phyloP scores from a whole-genome alignment of 2,329 filamentous ascomycete species.

The Aspergillus phoenicis region DNA sequence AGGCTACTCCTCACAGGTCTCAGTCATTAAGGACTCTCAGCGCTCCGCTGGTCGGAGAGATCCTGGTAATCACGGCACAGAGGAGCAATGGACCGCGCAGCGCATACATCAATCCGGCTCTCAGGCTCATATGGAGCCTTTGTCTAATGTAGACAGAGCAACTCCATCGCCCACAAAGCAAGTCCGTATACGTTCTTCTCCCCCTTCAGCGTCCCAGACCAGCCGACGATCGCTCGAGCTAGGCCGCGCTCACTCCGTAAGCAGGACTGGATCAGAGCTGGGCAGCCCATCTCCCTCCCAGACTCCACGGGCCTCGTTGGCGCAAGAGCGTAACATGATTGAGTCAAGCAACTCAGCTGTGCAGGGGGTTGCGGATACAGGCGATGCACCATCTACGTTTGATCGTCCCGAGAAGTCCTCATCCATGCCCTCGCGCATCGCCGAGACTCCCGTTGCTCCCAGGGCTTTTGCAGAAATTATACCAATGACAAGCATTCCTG shows the following conservation, averaged over 20 bases:
- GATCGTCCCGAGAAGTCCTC: constrained; percentile 34
- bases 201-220: constrained; percentile 26
- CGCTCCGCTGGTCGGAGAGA: constrained; percentile 29
- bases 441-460: constrained; percentile 41
- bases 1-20: constrained; percentile 33
- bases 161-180: constrained; percentile 22
- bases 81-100: constrained; percentile 9
- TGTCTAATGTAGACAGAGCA: constrained; percentile 16
- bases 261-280: constrained; percentile 13
- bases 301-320: constrained; percentile 10
- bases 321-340: constrained; percentile 12
- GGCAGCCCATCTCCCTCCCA: constrained; percentile 13
- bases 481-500: constrained; percentile 40
- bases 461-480: constrained; percentile 29
- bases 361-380: constrained; percentile 9
- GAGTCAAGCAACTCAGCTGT: constrained; percentile 21
- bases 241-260: constrained; percentile 4
- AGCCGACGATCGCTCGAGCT: constrained; percentile 12
- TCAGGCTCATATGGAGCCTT: constrained; percentile 13
- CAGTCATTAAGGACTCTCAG: constrained; percentile 43
- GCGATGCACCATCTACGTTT: constrained; percentile 12
- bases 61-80: constrained; percentile 2
- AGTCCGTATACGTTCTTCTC: constrained; percentile 26
- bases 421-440: constrained; percentile 44
- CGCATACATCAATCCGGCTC: neutral